Evolutionary conservation across 306 rosid species (phyloP).

Genomic region (Sophora flavescens): DNA sequence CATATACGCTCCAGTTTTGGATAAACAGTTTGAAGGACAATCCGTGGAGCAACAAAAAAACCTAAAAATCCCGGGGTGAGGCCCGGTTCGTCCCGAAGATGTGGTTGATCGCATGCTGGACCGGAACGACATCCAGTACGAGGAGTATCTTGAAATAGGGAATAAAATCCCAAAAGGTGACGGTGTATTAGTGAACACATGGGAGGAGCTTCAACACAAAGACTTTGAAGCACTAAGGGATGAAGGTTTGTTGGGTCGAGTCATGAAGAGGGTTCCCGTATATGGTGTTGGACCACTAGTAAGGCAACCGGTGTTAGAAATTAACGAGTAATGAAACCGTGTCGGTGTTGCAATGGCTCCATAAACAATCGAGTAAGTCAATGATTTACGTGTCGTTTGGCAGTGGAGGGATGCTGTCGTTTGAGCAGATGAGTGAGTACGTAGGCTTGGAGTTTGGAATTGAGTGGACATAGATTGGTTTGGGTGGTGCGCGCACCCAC

Average conservation of each 20-base stretch:
- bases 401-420: conserved; percentile 65
- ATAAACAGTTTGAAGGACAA: conserved; percentile 48
- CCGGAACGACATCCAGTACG: conserved; percentile 45
- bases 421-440: conserved; percentile 63
- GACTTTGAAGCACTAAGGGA: conserved; percentile 44
- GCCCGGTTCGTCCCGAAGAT: conserved; percentile 43
- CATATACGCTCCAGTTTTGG: conserved; percentile 35
- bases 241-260: conserved; percentile 27
- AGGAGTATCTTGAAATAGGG: conserved; percentile 14
- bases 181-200: conserved; percentile 56
- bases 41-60: conserved; percentile 44
- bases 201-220: conserved; percentile 48
- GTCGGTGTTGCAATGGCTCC: conserved; percentile 57
- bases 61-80: conserved; percentile 50
- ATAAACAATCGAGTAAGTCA: conserved; percentile 56
- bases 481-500: conserved; percentile 74
- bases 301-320: conserved; percentile 11
- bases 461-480: conserved; percentile 62
- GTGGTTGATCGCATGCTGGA: conserved; percentile 54
- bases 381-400: conserved; percentile 72
- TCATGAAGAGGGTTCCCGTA: conserved; percentile 40
- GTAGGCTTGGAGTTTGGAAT: conserved; percentile 74
- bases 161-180: conserved; percentile 18
- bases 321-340: background rate
- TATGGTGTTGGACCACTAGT: conserved; percentile 66